Conservation (phyloP, 768 basidiomycete genomes). For the Leccinum obscurum region DNA sequence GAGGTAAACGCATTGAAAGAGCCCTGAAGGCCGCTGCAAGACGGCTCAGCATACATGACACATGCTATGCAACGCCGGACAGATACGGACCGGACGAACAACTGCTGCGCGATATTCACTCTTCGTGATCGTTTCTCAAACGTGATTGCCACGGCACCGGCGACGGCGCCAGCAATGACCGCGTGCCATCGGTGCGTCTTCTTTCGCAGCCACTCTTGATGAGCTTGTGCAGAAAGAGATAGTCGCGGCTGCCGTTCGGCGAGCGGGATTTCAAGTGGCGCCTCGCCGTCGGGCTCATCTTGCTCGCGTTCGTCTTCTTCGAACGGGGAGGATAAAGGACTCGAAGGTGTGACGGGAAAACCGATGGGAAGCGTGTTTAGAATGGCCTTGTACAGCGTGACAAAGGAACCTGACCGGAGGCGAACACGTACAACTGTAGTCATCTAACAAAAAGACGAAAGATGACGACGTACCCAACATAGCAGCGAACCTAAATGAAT, state of each 20-base stretch:
- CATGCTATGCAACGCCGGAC: not conserved
- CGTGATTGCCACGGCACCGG: slow-evolving; percentile 70
- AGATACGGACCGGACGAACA: slow-evolving; percentile 71
- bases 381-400: slow-evolving; percentile 74
- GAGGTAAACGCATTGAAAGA: slow-evolving; percentile 79
- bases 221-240: slow-evolving; percentile 63
- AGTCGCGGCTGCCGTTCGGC: slow-evolving; percentile 47
- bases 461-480: slow-evolving; percentile 65
- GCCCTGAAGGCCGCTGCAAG: slow-evolving; percentile 79
- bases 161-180: slow-evolving; percentile 72
- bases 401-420: slow-evolving; percentile 65
- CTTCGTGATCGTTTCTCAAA: slow-evolving; percentile 73
- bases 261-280: slow-evolving; percentile 18
- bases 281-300: slow-evolving; percentile 13
- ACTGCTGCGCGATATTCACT: slow-evolving; percentile 75
- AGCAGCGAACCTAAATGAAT: slow-evolving; percentile 80
- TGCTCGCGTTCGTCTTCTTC: slow-evolving; percentile 35
- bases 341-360: slow-evolving; percentile 43
- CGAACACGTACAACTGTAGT: not conserved
- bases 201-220: slow-evolving; percentile 62
- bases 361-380: slow-evolving; percentile 77
- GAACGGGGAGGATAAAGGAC: slow-evolving; percentile 27
- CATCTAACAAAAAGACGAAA: not conserved
- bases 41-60: slow-evolving; percentile 2
- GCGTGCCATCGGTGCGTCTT: slow-evolving; percentile 77